Evolutionary conservation across 1,139 yeast genomes (phyloP).

Genomic region (Blastobotrys elegans): DNA sequence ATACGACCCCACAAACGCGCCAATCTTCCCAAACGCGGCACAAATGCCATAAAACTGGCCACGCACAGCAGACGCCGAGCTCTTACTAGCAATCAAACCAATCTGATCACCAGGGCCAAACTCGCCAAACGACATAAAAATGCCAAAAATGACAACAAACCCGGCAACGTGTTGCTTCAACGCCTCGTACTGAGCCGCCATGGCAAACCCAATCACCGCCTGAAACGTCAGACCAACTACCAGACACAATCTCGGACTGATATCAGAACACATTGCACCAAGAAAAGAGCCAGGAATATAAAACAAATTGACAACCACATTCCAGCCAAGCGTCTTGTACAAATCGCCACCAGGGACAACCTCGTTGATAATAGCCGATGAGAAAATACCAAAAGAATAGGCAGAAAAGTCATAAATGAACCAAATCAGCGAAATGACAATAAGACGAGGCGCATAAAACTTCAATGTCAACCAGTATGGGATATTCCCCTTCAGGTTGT

Average conservation of each 20-base stretch:
- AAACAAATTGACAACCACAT: constrained; percentile 78
- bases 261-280: constrained; percentile 78
- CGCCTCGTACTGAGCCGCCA: constrained; percentile 65
- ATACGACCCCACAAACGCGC: constrained; percentile 88
- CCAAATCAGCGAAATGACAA: constrained; percentile 75
- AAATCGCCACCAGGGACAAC: constrained; percentile 60
- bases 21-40: constrained; percentile 86
- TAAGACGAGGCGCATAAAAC: constrained; percentile 79
- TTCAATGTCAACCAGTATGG: constrained; percentile 70
- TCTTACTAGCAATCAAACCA: constrained; percentile 82
- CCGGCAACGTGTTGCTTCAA: constrained; percentile 64
- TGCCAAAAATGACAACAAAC: constrained; percentile 81
- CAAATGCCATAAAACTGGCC: constrained; percentile 90
- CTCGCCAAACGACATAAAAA: constrained; percentile 82
- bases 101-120: constrained; percentile 93
- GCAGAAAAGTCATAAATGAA: constrained; percentile 84
- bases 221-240: constrained; percentile 65
- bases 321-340: constrained; percentile 86
- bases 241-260: constrained; percentile 83
- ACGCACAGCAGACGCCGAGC: constrained; percentile 80
- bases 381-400: constrained; percentile 83
- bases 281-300: constrained; percentile 85
- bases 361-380: constrained; percentile 56
- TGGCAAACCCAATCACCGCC: constrained; percentile 75
- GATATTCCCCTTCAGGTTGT: constrained; percentile 53